Base-by-base conservation (phyloP, 2,329 filamentous ascomycete species). In the Trichophyton benhamiae region DNA sequence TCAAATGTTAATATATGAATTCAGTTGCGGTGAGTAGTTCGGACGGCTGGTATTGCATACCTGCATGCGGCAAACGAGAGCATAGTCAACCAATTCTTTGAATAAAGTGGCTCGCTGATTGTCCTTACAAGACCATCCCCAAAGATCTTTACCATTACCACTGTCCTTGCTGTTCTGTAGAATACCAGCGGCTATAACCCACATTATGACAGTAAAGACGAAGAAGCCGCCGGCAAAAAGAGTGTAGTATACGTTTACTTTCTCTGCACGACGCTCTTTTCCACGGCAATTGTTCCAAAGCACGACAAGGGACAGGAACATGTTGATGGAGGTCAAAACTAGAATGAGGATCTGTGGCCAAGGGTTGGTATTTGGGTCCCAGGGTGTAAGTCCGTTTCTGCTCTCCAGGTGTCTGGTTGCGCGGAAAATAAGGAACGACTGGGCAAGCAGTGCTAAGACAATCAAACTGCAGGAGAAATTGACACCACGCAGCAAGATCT, bases 381-480 rank as follows among this genome's bases (percentile, higher is more conserved):
- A 99, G 2, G 94, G 77, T 4, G 91, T 89, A 66, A 96, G 83
- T 64, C 83, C 84, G 78, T 89, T 96, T 66, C 92, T 84, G 13
- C 83, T 70, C 38, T 91, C 84, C 1, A 99, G 79, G 15, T 76
- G 60, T 71, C 83, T 89, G 63, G 94, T 96, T 58, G 91, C 83
- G 74, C 94, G 90, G 83, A 99, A 99, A 74, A 99, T 91, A 67
- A 85, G 79, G 70, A 99, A 89, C 2, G 89, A 90, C n/a, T 89
- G 83, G 13, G 88, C 86, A 60, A 99, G 79, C 83, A 99, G 92
- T 64, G 91, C 81, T 62, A 99, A 82, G 66, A 99, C 89, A 72
- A 99, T 96, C 63, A 97, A 81, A 74, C 89, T 92, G 80, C 94
- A 99, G 75, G 89, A 91, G 75, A 99, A 97, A 81, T 92, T 96